Conservation (phyloP, 2,329 filamentous ascomycete species). For the Alternaria conjuncta region DNA sequence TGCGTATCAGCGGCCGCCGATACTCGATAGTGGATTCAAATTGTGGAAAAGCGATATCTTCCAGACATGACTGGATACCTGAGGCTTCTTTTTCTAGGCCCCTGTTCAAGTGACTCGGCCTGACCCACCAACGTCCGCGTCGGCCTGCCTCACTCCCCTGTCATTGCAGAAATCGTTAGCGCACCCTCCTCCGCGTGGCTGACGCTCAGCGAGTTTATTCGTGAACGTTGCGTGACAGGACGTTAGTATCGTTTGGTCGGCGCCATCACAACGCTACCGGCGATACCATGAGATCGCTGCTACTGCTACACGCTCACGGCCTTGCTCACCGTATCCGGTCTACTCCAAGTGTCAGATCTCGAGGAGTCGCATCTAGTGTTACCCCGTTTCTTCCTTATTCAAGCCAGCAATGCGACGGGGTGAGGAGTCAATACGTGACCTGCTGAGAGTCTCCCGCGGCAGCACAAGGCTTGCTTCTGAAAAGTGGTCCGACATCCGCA, state of each 20-base stretch:
- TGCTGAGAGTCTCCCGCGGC: slow-evolving; percentile 33
- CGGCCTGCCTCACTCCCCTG: slow-evolving; percentile 31
- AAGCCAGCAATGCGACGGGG: not conserved
- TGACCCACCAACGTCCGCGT: slow-evolving; percentile 41
- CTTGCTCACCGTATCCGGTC: slow-evolving; percentile 10
- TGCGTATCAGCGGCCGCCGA: slow-evolving; percentile 16
- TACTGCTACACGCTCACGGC: slow-evolving; percentile 5
- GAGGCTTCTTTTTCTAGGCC: slow-evolving; percentile 26
- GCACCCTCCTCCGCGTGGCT: slow-evolving; percentile 28
- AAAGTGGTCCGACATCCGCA: slow-evolving; percentile 39
- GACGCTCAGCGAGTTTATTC: slow-evolving; percentile 24
- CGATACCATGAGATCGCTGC: slow-evolving; percentile 11
- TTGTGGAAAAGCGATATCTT: slow-evolving; percentile 20
- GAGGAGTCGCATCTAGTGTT: not conserved
- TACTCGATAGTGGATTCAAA: slow-evolving; percentile 15
- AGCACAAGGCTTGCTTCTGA: slow-evolving; percentile 20
- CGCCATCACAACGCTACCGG: slow-evolving; percentile 25
- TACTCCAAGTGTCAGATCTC: slow-evolving; percentile 9
- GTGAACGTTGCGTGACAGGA: slow-evolving; percentile 28
- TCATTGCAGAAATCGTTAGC: slow-evolving; percentile 25
- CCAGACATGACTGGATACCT: slow-evolving; percentile 20
- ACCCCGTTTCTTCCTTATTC: not conserved
- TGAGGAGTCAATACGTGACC: not conserved
- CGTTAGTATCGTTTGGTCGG: slow-evolving; percentile 20
- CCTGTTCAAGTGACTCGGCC: slow-evolving; percentile 22